phyloP scores from a whole-genome alignment of 2,329 filamentous ascomycete species.

The Colletotrichum lupini region DNA sequence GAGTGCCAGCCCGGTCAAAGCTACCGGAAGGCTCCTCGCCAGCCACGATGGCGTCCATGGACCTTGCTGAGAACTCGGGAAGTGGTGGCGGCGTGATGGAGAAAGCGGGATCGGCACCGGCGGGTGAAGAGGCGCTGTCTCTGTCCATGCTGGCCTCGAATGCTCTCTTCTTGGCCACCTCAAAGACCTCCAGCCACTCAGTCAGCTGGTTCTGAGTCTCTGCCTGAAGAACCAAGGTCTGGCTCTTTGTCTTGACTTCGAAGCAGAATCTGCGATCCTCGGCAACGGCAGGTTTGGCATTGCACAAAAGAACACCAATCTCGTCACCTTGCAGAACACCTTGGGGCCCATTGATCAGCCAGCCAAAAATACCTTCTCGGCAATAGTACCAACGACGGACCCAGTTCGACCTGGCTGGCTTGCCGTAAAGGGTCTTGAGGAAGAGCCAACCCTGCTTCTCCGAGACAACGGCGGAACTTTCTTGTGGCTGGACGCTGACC shows the following conservation, averaged over 20 bases:
- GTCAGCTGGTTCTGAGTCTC: constrained; percentile 94
- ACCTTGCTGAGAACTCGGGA: constrained; percentile 89
- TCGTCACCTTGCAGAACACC: constrained; percentile 96
- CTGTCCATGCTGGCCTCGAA: constrained; percentile 77
- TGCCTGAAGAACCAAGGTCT: constrained; percentile 87
- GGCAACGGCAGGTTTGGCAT: constrained; percentile 87
- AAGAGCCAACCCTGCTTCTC: constrained; percentile 98
- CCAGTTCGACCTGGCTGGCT: constrained; percentile 92
- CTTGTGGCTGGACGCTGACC: constrained; percentile 68
- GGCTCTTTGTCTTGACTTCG: constrained; percentile 97
- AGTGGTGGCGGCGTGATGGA: constrained; percentile 89
- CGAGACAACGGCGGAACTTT: constrained; percentile 60
- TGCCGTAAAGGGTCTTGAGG: constrained; percentile 82
- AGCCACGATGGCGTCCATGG: constrained; percentile 72
- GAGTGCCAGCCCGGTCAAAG: constrained; percentile 71
- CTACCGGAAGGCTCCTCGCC: constrained; percentile 56
- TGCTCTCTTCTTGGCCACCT: constrained; percentile 92
- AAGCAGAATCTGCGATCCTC: constrained; percentile 98
- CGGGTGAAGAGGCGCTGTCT: constrained; percentile 57
- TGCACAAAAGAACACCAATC: constrained; percentile 94
- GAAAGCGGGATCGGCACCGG: constrained; percentile 80
- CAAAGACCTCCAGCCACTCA: constrained; percentile 94
- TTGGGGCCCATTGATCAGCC: constrained; percentile 84
- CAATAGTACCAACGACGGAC: constrained; percentile 95
- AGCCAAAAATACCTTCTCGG: constrained; percentile 95